phyloP scores from a whole-genome alignment of 768 basidiomycete genomes.

The Amyloporia xantha region DNA sequence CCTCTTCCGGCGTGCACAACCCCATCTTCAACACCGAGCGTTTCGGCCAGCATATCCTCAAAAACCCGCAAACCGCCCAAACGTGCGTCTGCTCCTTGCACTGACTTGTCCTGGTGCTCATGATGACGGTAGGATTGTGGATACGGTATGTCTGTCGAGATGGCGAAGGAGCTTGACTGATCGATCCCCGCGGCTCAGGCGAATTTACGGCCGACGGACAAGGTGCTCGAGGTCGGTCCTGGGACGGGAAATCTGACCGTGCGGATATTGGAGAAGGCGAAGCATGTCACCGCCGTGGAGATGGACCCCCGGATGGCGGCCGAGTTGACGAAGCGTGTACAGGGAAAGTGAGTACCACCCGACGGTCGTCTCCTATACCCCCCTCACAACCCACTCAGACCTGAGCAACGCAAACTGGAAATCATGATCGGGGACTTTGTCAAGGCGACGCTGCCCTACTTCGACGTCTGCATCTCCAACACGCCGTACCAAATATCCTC shows the following conservation, averaged over 20 bases:
- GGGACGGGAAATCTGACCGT: conserved; percentile 97
- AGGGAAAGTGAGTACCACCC: conserved; percentile 79
- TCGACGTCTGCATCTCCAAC: conserved; percentile 98
- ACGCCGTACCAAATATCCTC: conserved; percentile 99
- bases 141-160: conserved; percentile 40
- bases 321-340: conserved; percentile 92
- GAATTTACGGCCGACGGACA: conserved; percentile 87
- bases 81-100: conserved; percentile 43
- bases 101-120: conserved; percentile 9
- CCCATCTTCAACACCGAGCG: conserved; percentile 92
- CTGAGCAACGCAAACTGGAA: conserved; percentile 91
- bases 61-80: conserved; percentile 88
- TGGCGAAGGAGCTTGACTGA: background rate
- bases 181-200: conserved; percentile 42
- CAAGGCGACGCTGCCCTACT: conserved; percentile 96
- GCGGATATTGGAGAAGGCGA: conserved; percentile 87
- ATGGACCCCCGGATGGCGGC: conserved; percentile 99
- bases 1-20: conserved; percentile 50
- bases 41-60: conserved; percentile 97
- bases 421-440: conserved; percentile 97
- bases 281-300: conserved; percentile 90
- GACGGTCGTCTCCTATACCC: background rate
- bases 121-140: conserved; percentile 44
- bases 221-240: conserved; percentile 95
- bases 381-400: conserved; percentile 40